Evolutionary conservation across 192 early-diverging fungal genomes (phyloP).

Genomic region (Rhizoclosmatium globosum): DNA sequence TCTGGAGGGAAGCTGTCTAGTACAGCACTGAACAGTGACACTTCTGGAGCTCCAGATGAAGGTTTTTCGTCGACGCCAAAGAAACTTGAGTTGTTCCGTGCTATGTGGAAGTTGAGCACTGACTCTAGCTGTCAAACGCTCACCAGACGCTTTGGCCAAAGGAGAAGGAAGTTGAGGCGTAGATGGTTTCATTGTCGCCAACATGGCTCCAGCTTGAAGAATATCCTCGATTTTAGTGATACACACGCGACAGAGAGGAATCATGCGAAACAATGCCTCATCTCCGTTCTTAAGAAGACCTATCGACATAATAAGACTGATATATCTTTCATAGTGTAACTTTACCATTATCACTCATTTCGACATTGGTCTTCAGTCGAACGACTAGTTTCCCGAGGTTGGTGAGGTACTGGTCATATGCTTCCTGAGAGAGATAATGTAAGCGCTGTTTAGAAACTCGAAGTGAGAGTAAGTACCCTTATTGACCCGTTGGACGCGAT

Average conservation of each 20-base stretch:
- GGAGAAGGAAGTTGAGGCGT: not conserved
- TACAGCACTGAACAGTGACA: slow-evolving; percentile 33
- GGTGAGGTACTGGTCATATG: slow-evolving; percentile 28
- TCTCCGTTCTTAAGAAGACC: slow-evolving; percentile 22
- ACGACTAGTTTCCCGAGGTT: slow-evolving; percentile 34
- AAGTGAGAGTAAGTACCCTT: slow-evolving; percentile 5
- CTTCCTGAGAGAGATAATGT: not conserved
- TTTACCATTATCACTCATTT: slow-evolving; percentile 22
- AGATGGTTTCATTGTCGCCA: not conserved
- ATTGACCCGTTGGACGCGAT: slow-evolving; percentile 17
- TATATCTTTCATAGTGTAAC: not conserved
- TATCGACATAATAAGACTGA: not conserved
- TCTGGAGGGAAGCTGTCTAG: slow-evolving; percentile 16
- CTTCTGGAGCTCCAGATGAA: not conserved
- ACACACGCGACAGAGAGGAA: slow-evolving; percentile 37
- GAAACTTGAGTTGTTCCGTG: not conserved
- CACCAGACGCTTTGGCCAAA: not conserved
- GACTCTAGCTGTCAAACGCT: not conserved
- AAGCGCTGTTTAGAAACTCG: not conserved
- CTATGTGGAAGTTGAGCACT: not conserved
- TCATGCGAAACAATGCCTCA: slow-evolving; percentile 34
- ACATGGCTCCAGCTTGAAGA: slow-evolving; percentile 17
- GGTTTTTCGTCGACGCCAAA: not conserved
- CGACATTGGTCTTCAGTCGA: slow-evolving; percentile 31
- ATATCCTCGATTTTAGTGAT: slow-evolving; percentile 28